These are phyloP conservation scores for Styphnolobium japonicum DNA, from an alignment of 306 rosid genomes.

Conservation along the genomic window DNA sequence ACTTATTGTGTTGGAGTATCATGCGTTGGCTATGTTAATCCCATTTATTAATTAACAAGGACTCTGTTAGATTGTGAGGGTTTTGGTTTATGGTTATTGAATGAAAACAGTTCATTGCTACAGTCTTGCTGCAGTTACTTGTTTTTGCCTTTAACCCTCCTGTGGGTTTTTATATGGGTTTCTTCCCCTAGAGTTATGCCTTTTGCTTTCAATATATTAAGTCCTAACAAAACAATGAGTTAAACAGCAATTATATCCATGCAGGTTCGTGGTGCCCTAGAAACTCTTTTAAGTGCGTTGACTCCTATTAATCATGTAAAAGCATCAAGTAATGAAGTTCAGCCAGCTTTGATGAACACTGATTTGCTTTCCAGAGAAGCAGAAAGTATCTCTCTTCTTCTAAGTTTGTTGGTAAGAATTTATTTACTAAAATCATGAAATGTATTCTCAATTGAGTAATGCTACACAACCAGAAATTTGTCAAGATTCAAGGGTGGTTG, in stretches of 20 bases:
- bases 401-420: slow-evolving; percentile 80
- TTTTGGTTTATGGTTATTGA: neutral
- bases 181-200: neutral
- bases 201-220: slow-evolving; percentile 7
- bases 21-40: neutral
- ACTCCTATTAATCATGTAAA: slow-evolving; percentile 77
- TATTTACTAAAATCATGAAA: slow-evolving; percentile 17
- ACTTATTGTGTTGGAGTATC: neutral
- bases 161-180: neutral
- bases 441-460: no score
- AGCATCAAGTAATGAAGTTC: slow-evolving; percentile 70
- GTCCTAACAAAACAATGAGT: slow-evolving; percentile 10
- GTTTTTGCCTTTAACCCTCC: neutral
- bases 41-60: neutral
- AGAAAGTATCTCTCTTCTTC: slow-evolving; percentile 81
- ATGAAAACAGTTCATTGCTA: neutral
- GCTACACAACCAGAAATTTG: no score
- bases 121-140: slow-evolving; percentile 3
- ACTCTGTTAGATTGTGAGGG: slow-evolving; percentile 2
- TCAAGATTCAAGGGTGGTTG: no score
- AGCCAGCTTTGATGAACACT: slow-evolving; percentile 80
- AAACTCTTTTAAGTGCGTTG: slow-evolving; percentile 84
- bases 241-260: slow-evolving; percentile 17
- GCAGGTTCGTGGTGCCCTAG: slow-evolving; percentile 92
- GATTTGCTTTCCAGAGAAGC: slow-evolving; percentile 92